Evolutionary conservation across 495 filamentous ascomycete species (phyloP), one percentile per base, ranked within the genome.

Genomic region (Neohortaea acidophila): DNA sequence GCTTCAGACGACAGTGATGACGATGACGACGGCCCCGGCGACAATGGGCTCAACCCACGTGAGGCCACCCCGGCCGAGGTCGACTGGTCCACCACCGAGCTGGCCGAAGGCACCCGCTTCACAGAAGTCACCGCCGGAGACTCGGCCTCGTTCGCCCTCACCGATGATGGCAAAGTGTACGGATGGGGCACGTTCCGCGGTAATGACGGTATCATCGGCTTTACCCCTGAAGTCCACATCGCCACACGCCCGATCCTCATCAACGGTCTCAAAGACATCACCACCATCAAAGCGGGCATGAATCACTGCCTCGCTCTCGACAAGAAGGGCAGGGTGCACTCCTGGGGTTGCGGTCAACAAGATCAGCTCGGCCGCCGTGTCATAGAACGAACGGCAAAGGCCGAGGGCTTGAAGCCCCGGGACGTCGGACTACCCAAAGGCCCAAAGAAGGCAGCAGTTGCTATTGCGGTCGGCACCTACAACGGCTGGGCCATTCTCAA

Each of bases 401-500:
- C 55, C 36, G 67, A 70, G 18, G 74, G 74, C 3, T 67, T 89
- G 13, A 63, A 66, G 33, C 84, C 84, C 12, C 68, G 68, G 13
- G 72, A 76, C 47, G 70, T 92, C 44, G 77, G 75, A 18, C 63
- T 81, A 14, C 71, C 75, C 22, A 49, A 49, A 35, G 46, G 46
- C 30, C 21, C 37, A 11, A 60, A 64, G 36, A 66, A 69, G 53
- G 66, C 69, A 45, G 68, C 75, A 26, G 60, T 53, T 2, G 55
- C 64, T 31, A 63, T 86, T 31, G 65, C 60, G 5, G 66, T 66
- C 41, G 81, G 81, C 28, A 64, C 68, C n/a, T 77, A 79, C 57
- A 77, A 84, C 58, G 71, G 65, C 44, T 82, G 94, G 47, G 81
- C 84, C 28, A 66, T 93, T 42, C 74, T 79, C 58, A 63, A 68